Evolutionary conservation across 129 eudicot species (phyloP).

Genomic region (Flaveria trinervia): DNA sequence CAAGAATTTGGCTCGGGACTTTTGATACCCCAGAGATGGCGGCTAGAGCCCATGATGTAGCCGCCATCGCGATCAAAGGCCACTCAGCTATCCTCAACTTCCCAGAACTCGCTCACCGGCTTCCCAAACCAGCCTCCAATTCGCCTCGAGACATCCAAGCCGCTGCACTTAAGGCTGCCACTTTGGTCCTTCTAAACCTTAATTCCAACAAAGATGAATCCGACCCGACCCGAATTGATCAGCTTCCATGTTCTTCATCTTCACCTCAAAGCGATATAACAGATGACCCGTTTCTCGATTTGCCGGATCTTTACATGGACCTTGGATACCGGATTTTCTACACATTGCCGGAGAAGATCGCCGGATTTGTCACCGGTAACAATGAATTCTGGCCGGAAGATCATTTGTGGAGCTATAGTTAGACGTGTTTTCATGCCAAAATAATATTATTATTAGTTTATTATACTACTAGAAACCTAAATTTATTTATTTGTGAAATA

Average conservation of each 20-base stretch:
- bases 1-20: conserved; percentile 53
- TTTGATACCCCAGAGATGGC: conserved; percentile 46
- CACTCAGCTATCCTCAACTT: conserved; percentile 35
- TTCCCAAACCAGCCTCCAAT: conserved; percentile 31
- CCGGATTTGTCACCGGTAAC: conserved; percentile 21
- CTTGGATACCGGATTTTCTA: conserved; percentile 23
- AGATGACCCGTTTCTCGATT: conserved; percentile 35
- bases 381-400: conserved; percentile 34
- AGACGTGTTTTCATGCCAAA: not conserved
- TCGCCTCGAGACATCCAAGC: conserved; percentile 43
- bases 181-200: conserved; percentile 19
- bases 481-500: not conserved
- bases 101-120: conserved; percentile 27
- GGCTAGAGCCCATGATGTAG: conserved; percentile 52
- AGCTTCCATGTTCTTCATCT: conserved; percentile 20
- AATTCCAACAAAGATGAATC: not conserved
- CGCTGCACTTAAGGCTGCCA: conserved; percentile 33
- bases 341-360: conserved; percentile 24
- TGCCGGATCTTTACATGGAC: conserved; percentile 37
- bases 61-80: conserved; percentile 36
- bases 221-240: not conserved
- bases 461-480: conserved; percentile 9
- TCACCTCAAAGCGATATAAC: conserved; percentile 30
- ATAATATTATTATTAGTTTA: not conserved
- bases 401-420: conserved; percentile 32